phyloP scores from a whole-genome alignment of 2,329 filamentous ascomycete species.

The Whalleya microplaca region DNA sequence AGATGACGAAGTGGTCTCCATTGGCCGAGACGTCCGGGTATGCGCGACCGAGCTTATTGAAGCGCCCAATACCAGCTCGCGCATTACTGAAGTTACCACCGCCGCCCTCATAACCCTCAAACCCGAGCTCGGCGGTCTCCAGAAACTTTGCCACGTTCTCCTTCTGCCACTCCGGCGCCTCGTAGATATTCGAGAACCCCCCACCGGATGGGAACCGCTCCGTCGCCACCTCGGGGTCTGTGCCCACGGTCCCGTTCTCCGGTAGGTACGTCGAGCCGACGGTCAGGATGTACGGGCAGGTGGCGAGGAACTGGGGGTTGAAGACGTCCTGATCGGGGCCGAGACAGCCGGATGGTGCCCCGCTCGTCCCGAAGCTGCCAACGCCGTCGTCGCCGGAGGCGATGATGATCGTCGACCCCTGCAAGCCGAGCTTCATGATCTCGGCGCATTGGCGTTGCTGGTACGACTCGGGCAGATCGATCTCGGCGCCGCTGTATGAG shows the following conservation, averaged over 20 bases:
- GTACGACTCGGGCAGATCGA: conserved; percentile 56
- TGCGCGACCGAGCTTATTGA: conserved; percentile 49
- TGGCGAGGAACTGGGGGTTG: conserved; percentile 50
- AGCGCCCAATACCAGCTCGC: conserved; percentile 39
- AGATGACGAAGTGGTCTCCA: conserved; percentile 41
- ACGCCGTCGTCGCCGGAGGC: conserved; percentile 54
- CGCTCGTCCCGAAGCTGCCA: conserved; percentile 37
- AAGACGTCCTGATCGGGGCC: conserved; percentile 48
- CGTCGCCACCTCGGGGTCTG: conserved; percentile 19
- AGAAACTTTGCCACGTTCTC: conserved; percentile 33
- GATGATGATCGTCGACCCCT: conserved; percentile 52
- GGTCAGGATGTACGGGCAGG: conserved; percentile 55
- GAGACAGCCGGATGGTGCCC: conserved; percentile 40
- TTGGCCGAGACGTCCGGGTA: conserved; percentile 54
- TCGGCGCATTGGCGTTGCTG: conserved; percentile 55
- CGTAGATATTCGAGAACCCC: conserved; percentile 41
- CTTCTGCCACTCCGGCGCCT: conserved; percentile 35
- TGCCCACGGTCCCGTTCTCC: conserved; percentile 20
- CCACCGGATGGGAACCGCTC: conserved; percentile 35
- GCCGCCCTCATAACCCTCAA: conserved; percentile 38
- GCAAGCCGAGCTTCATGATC: conserved; percentile 56
- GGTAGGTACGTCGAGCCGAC: conserved; percentile 44
- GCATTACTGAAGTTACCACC: conserved; percentile 41
- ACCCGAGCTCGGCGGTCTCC: conserved; percentile 27
- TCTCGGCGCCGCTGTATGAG: conserved; percentile 59